These are phyloP conservation scores for Pseudotulostoma volvatum DNA, from an alignment of 495 filamentous ascomycete species.

Conservation along the genomic window DNA sequence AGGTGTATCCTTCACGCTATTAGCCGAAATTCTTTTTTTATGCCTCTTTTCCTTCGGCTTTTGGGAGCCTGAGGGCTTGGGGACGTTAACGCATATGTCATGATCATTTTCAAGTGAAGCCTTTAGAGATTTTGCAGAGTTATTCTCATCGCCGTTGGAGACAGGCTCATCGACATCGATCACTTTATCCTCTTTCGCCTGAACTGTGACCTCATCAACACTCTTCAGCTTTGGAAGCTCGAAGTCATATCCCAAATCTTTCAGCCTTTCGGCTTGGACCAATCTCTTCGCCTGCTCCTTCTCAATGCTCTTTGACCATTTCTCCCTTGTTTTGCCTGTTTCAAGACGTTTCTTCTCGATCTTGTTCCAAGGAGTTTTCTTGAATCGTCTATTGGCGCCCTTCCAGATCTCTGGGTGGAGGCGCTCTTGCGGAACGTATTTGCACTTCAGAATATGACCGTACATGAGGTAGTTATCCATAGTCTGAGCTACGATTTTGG, in stretches of 20 bases:
- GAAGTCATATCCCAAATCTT: conserved; percentile 72
- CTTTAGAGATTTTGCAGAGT: no score
- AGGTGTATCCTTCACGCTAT: no score
- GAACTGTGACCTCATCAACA: conserved; percentile 38
- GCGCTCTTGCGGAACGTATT: conserved; percentile 55
- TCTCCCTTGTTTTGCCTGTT: conserved; percentile 48
- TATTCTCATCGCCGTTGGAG: no score
- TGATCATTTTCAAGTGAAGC: no score
- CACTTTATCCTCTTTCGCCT: conserved; percentile 18
- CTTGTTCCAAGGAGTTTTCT: conserved; percentile 68
- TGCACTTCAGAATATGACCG: conserved; percentile 78
- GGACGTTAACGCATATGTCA: no score
- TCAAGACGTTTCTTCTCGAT: conserved; percentile 60
- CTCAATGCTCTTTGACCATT: conserved; percentile 57
- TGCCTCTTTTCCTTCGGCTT: no score
- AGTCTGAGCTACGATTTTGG: conserved; percentile 75
- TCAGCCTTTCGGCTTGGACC: conserved; percentile 53
- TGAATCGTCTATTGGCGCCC: conserved; percentile 77
- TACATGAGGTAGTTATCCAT: conserved; percentile 98
- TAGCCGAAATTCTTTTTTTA: no score
- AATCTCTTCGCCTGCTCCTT: conserved; percentile 52
- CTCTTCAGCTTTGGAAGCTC: conserved; percentile 56
- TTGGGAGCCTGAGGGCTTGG: no score
- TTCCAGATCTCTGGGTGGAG: conserved; percentile 70
- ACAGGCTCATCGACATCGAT: conserved; percentile 10